Evolutionary conservation across 108 stramenopile genomes (phyloP).

Genomic region (Skeletonema tropicum): DNA sequence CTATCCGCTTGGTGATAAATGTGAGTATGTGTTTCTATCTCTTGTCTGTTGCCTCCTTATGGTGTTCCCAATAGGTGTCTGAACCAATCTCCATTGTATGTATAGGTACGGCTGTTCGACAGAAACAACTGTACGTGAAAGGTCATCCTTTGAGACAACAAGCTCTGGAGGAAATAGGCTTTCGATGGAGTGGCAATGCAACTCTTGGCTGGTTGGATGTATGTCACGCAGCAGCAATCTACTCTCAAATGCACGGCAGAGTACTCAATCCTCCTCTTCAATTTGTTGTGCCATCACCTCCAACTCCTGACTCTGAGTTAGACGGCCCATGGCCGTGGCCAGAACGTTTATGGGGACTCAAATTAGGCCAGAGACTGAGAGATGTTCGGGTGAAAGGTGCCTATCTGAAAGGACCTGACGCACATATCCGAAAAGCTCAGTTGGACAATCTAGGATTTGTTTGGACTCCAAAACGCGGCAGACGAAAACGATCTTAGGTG

Average conservation of each 20-base stretch:
- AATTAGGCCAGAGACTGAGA: conserved; percentile 85
- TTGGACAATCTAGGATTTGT: conserved; percentile 85
- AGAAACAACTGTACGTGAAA: conserved; percentile 84
- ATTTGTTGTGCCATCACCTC: conserved; percentile 71
- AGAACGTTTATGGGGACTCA: conserved; percentile 80
- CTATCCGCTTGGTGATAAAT: conserved; percentile 80
- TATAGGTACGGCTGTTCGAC: conserved; percentile 64
- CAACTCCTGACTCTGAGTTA: conserved; percentile 17
- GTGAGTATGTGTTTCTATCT: conserved; percentile 15
- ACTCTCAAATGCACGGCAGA: conserved; percentile 74
- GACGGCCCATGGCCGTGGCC: conserved; percentile 78
- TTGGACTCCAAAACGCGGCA: conserved; percentile 75
- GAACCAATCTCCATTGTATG: too few species aligned
- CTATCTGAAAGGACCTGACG: conserved; percentile 75
- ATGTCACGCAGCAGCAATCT: conserved; percentile 86
- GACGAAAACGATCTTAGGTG: conserved; percentile 40
- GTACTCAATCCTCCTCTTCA: conserved; percentile 67
- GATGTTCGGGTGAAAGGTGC: conserved; percentile 88
- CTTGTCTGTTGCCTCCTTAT: too few species aligned
- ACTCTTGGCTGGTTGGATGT: conserved; percentile 79
- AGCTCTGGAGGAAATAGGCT: conserved; percentile 70
- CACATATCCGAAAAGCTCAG: conserved; percentile 72
- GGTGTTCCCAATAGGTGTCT: too few species aligned
- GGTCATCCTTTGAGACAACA: conserved; percentile 57
- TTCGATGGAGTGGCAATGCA: conserved; percentile 77